Percentiles rank a stretch among this genome's conserved stretches.
These are phyloP conservation scores for Cutaneotrichosporon mucoides DNA, from an alignment of 1,284 basidiomycete species.

Conservation along the genomic window DNA sequence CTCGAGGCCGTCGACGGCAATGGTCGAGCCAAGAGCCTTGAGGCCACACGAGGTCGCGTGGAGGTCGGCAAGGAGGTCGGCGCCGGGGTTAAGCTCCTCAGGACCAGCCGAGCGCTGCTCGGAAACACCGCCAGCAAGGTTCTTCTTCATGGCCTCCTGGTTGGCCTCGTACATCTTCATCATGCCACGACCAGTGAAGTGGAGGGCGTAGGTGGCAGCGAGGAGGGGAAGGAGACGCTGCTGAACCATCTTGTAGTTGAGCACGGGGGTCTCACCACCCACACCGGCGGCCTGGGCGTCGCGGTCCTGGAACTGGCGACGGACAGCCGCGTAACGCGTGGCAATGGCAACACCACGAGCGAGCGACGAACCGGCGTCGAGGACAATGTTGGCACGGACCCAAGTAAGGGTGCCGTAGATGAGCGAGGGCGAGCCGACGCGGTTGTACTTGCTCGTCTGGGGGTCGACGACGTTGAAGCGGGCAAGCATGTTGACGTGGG, in stretches of 20 bases:
- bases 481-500: slow-evolving; percentile 58
- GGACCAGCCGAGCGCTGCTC: slow-evolving; percentile 15
- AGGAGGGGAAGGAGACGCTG: slow-evolving; percentile 56
- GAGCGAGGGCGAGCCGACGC: slow-evolving; percentile 53
- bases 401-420: slow-evolving; percentile 57
- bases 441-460: slow-evolving; percentile 48
- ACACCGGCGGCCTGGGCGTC: slow-evolving; percentile 49
- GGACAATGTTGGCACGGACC: slow-evolving; percentile 56
- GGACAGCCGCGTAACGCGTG: slow-evolving; percentile 54
- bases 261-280: slow-evolving; percentile 52
- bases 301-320: slow-evolving; percentile 53
- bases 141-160: slow-evolving; percentile 23
- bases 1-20: slow-evolving; percentile 54
- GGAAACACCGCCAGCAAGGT: slow-evolving; percentile 6
- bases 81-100: slow-evolving; percentile 20
- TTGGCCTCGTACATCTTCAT: slow-evolving; percentile 44
- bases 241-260: slow-evolving; percentile 60
- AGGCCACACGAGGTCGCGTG: slow-evolving; percentile 20
- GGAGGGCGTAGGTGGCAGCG: slow-evolving; percentile 57
- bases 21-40: slow-evolving; percentile 45
- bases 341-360: slow-evolving; percentile 58
- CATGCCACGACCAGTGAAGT: slow-evolving; percentile 54
- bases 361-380: slow-evolving; percentile 54
- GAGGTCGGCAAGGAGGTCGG: slow-evolving; percentile 19
- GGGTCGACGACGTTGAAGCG: slow-evolving; percentile 56